phyloP scores from a whole-genome alignment of 139 green algal species.

The Micractinium conductrix region DNA sequence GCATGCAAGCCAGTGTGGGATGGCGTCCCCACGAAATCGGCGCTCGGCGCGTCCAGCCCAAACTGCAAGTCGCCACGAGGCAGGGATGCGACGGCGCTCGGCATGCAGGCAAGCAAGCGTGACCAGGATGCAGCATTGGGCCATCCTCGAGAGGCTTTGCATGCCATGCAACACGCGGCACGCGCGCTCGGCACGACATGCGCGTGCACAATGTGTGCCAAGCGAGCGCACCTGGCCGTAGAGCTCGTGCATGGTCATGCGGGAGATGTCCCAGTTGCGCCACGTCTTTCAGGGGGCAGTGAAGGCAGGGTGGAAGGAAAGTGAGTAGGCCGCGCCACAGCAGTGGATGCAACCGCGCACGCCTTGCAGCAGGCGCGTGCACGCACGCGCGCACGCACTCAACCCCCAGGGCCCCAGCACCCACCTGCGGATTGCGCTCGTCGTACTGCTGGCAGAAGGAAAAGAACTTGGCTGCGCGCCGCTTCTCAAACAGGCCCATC shows the following conservation, averaged over 20 bases:
- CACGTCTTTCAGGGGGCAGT: slow-evolving; percentile 67
- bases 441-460: slow-evolving; percentile 96
- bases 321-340: not conserved
- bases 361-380: not conserved
- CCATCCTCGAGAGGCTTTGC: no score
- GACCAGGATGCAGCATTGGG: no score
- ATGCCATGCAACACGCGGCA: no score
- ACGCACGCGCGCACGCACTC: not conserved
- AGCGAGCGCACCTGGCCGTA: slow-evolving; percentile 85
- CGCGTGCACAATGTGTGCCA: not conserved
- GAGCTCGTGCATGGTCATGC: slow-evolving; percentile 81
- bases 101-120: no score
- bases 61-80: slow-evolving; percentile 64
- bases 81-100: no score
- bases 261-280: slow-evolving; percentile 84
- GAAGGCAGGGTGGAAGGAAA: not conserved
- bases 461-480: slow-evolving; percentile 93
- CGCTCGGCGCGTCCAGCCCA: slow-evolving; percentile 78
- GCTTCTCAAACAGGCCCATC: slow-evolving; percentile 99
- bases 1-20: no score
- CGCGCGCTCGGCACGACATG: not conserved
- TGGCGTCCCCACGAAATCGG: no score
- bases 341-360: not conserved
- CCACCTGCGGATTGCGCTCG: slow-evolving; percentile 61
- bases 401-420: not conserved